Evolutionary conservation across 2,329 filamentous ascomycete species (phyloP).

Genomic region (Penicillium brasilianum): DNA sequence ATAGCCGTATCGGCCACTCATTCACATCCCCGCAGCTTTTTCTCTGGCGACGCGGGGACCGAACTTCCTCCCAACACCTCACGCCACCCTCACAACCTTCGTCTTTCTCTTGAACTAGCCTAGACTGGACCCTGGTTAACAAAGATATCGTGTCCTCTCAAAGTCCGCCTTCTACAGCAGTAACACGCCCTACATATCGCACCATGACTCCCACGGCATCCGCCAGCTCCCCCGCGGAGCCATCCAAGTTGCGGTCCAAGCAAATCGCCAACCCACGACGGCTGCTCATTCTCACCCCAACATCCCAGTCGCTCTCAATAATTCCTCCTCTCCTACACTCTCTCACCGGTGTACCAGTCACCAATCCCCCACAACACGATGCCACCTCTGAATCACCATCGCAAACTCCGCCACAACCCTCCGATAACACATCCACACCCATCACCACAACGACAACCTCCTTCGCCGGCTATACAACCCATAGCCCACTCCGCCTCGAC

Average conservation of each 20-base stretch:
- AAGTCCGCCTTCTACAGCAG: neutral
- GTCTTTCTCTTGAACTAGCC: neutral
- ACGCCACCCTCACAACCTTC: neutral
- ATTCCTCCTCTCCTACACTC: conserved; percentile 45
- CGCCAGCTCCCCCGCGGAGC: conserved; percentile 10
- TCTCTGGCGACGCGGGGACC: conserved; percentile 23
- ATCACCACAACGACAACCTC: conserved; percentile 32
- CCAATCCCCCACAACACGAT: conserved; percentile 28
- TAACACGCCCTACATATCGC: neutral
- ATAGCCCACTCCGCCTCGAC: conserved; percentile 46
- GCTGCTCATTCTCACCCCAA: conserved; percentile 48
- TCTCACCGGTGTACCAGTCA: conserved; percentile 42
- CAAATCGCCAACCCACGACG: conserved; percentile 47
- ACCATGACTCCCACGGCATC: conserved; percentile 23
- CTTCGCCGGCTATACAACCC: conserved; percentile 54
- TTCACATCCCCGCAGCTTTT: conserved; percentile 24
- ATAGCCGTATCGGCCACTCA: neutral
- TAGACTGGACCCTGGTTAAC: neutral
- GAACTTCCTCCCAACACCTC: conserved; percentile 5
- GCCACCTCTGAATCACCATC: conserved; percentile 8
- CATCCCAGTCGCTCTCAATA: conserved; percentile 40
- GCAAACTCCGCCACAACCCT: neutral
- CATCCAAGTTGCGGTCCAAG: conserved; percentile 22
- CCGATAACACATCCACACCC: neutral
- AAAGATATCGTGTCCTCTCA: too few species aligned